Percentiles rank a stretch among this genome's conserved stretches.
Evolutionary conservation across 2,329 filamentous ascomycete species (phyloP).

Genomic region (Sporothrix inflata): DNA sequence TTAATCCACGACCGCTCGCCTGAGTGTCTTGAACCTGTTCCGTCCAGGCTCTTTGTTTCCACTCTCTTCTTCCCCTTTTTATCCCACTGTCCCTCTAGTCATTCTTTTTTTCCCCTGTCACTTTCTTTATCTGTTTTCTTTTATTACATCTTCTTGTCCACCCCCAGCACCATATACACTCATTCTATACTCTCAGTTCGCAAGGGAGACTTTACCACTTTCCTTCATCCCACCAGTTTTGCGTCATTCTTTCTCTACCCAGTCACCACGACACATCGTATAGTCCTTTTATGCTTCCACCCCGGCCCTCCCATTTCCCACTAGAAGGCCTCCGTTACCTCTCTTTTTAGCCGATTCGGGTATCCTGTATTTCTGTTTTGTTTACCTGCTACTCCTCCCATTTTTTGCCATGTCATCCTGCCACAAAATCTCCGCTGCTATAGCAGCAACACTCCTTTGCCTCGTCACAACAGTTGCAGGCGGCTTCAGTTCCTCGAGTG

Average conservation of each 20-base stretch:
- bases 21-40: not conserved
- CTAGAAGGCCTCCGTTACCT: not conserved
- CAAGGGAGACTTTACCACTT: not conserved
- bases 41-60: not conserved
- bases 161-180: not conserved
- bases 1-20: not conserved
- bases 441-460: slow-evolving; percentile 30
- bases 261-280: not conserved
- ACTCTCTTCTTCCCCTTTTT: no score
- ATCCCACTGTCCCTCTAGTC: not conserved
- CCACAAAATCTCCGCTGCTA: not conserved
- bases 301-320: not conserved
- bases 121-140: not conserved
- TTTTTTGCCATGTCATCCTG: not conserved
- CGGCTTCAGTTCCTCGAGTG: slow-evolving; percentile 51
- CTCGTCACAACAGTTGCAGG: slow-evolving; percentile 39
- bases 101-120: not conserved
- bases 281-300: not conserved
- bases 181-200: not conserved
- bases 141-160: not conserved
- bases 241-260: not conserved
- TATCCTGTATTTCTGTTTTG: not conserved
- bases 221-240: not conserved
- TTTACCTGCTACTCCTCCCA: not conserved
- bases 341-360: not conserved